These are phyloP conservation scores for Priceomyces medius DNA, from an alignment of 805 yeast genomes.

Conservation along the genomic window DNA sequence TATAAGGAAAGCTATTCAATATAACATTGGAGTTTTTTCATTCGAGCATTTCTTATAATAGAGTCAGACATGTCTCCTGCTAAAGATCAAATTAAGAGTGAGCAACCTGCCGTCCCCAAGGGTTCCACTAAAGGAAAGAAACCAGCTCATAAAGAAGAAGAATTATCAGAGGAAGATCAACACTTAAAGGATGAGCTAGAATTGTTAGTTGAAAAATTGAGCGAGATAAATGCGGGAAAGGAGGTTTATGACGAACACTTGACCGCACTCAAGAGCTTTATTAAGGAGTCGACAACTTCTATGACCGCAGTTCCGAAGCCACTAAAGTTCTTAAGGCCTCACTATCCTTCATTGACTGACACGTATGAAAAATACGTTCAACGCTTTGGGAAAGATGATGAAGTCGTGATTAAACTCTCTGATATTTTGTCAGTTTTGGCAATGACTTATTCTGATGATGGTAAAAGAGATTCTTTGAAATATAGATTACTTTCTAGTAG, in stretches of 20 bases:
- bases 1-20: background rate
- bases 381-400: conserved; percentile 20
- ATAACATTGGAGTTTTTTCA: background rate
- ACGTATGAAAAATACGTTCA: conserved; percentile 66
- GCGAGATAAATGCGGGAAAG: conserved; percentile 46
- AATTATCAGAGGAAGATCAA: conserved; percentile 89
- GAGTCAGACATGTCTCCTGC: conserved; percentile 32
- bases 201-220: conserved; percentile 75
- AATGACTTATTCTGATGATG: conserved; percentile 87
- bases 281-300: conserved; percentile 91
- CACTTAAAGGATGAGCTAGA: conserved; percentile 85
- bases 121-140: conserved; percentile 15
- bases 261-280: conserved; percentile 67
- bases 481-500: conserved; percentile 63
- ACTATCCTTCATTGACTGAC: conserved; percentile 64
- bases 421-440: conserved; percentile 91
- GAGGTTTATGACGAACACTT: conserved; percentile 61
- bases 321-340: conserved; percentile 88
- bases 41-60: background rate
- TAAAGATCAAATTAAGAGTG: conserved; percentile 22
- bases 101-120: conserved; percentile 20
- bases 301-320: conserved; percentile 99
- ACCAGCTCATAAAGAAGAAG: conserved; percentile 57
- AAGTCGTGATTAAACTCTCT: conserved; percentile 61
- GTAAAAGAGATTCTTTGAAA: conserved; percentile 73